Evolutionary conservation across 495 filamentous ascomycete genomes (phyloP).

Genomic region (Penicillium steckii): DNA sequence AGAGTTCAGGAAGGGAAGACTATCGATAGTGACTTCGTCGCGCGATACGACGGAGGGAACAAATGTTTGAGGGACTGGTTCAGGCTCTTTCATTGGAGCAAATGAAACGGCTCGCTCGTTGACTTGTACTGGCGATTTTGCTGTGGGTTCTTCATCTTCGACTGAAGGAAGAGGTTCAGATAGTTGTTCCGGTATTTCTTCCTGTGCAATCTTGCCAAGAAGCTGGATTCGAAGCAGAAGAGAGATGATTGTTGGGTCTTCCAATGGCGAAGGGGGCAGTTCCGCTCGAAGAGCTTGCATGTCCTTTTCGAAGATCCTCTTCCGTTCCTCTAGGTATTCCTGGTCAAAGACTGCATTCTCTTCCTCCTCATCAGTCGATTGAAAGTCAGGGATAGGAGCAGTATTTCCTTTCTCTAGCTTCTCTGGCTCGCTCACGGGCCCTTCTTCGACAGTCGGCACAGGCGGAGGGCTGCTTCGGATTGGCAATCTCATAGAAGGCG

Average conservation of each 20-base stretch:
- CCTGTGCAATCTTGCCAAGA: constrained; percentile 40
- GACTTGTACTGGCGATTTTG: not conserved
- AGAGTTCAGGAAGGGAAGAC: constrained; percentile 46
- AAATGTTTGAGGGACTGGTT: constrained; percentile 9
- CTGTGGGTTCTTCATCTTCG: constrained; percentile 7
- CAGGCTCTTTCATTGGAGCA: constrained; percentile 7
- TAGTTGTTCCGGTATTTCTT: constrained; percentile 3
- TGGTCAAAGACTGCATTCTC: constrained; percentile 47
- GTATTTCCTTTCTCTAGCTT: not conserved
- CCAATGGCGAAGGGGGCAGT: constrained; percentile 42
- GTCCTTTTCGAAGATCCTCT: constrained; percentile 47
- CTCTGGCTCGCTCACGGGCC: constrained; percentile 6
- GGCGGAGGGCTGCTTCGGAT: constrained; percentile 13
- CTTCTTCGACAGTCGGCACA: not conserved
- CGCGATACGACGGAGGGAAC: constrained; percentile 6
- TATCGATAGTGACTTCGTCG: constrained; percentile 33
- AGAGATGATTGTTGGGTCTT: constrained; percentile 45
- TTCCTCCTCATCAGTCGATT: constrained; percentile 45
- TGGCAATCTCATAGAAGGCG: constrained; percentile 16
- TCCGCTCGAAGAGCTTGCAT: constrained; percentile 44
- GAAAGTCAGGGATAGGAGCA: constrained; percentile 33
- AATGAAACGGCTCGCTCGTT: constrained; percentile 15
- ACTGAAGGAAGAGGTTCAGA: constrained; percentile 8
- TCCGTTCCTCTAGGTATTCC: constrained; percentile 50
- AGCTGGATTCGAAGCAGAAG: constrained; percentile 47